Base-by-base conservation (phyloP, 2,329 filamentous ascomycete species). In the Scytalidium lignicola region DNA sequence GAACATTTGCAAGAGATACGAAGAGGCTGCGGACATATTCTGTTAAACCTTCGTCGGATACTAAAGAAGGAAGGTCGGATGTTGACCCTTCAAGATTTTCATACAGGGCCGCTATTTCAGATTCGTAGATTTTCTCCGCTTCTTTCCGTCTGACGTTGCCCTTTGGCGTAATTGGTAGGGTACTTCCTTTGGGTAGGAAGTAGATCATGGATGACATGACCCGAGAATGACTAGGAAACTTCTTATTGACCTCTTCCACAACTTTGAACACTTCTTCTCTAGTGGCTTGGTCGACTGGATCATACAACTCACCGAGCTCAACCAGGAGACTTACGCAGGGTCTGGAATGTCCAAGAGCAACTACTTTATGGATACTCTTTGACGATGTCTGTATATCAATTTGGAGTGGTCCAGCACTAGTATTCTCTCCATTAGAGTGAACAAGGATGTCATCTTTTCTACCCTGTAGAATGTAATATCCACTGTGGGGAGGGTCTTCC, bases 361-460 rank as follows among this genome's bases (percentile, higher is more conserved):
- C 23, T 1, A 51, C 57, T 44, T 50, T 61, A 17, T 54, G 46
- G 26, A 64, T 60, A 13, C 55, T 32, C 47, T 57, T 56, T 1
- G 53, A 57, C 15, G 55, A 53, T 6, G 56, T 54, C 42, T 59
- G 58, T 28, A 62, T 61, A 28, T 62, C 60, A 17, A 64, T 50
- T 39, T 64, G 60, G 2, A 63, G 44, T 13, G 58, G 52, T 1
- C 55, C 56, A 10, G 63, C 63, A 41, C 51, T 59, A 2, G 62
- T 63, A 42, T 64, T 66, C 49, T 65, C 62, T n/a, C 62, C 62
- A 52, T 64, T 64, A 3, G 58, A 55, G 41, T 64, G 59, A 12
- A 63, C 56, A 13, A 65, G 50, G 23, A 66, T 58, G 47, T 66
- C 64, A 52, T 65, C 64, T 42, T 58, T 63, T 28, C 63, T 51